Evolutionary conservation across 2,329 filamentous ascomycete species (phyloP).

Genomic region (Cryphonectria parasitica): DNA sequence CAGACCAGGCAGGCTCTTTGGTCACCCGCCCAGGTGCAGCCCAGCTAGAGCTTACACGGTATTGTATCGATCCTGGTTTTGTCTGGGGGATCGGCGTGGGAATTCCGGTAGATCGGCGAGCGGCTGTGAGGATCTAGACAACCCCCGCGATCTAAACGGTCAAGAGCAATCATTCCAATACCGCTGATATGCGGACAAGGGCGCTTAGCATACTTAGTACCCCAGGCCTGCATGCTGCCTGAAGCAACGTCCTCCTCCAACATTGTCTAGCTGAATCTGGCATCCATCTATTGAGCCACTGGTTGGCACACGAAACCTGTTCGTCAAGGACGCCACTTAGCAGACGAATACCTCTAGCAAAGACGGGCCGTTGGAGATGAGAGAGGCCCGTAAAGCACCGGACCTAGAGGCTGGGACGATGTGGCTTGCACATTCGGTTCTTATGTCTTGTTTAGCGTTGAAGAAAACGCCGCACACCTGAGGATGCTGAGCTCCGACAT

Average conservation of each 20-base stretch:
- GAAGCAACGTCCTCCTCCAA: neutral
- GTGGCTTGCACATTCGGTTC: neutral
- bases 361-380: neutral
- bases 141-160: neutral
- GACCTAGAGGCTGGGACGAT: neutral
- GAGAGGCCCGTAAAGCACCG: neutral
- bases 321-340: neutral
- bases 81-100: conserved; percentile 2
- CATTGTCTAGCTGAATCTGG: neutral
- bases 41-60: neutral
- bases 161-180: neutral
- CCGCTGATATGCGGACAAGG: neutral
- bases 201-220: conserved; percentile 1
- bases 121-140: neutral
- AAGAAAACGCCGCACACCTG: too few species aligned
- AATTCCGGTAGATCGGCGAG: neutral
- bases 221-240: neutral
- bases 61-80: neutral
- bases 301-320: neutral
- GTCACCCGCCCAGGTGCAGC: neutral
- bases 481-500: too few species aligned
- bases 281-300: neutral
- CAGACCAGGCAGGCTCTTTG: neutral
- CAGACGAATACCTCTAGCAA: neutral
- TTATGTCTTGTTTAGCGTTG: too few species aligned